phyloP scores from a whole-genome alignment of 2,329 filamentous ascomycete genomes.

The Scytalidium lignicola region DNA sequence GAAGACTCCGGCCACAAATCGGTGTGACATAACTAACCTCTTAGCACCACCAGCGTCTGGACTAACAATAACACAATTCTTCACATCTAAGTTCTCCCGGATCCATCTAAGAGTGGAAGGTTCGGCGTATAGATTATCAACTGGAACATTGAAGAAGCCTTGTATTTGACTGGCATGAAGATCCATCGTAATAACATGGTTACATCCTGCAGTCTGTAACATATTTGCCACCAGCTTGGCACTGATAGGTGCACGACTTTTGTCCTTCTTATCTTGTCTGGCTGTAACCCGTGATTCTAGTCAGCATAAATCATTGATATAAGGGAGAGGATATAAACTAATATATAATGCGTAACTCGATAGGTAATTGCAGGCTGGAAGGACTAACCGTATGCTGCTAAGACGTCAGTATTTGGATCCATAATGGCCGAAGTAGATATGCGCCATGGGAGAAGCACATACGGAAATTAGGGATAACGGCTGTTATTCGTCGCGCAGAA shows the following conservation, averaged over 20 bases:
- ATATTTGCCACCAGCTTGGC: conserved; percentile 96
- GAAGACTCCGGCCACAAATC: background rate
- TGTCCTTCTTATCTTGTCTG: conserved; percentile 96
- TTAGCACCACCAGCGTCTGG: conserved; percentile 95
- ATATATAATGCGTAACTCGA: background rate
- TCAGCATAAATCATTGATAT: background rate
- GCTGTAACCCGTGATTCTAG: conserved; percentile 41
- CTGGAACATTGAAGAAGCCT: conserved; percentile 84
- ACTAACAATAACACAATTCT: conserved; percentile 88
- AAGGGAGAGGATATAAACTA: too few species aligned
- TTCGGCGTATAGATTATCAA: conserved; percentile 83
- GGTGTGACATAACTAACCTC: conserved; percentile 44
- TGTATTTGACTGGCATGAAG: conserved; percentile 91
- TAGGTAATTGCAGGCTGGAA: background rate
- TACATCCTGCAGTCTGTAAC: conserved; percentile 90
- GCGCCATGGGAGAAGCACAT: background rate
- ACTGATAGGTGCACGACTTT: conserved; percentile 91
- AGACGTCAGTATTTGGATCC: background rate
- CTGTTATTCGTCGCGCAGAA: conserved; percentile 85
- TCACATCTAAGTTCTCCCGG: conserved; percentile 72
- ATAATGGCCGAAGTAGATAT: too few species aligned
- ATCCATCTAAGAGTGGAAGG: conserved; percentile 92
- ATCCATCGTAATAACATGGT: conserved; percentile 94
- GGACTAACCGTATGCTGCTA: background rate
- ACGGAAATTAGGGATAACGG: conserved; percentile 88